Conservation (phyloP, 805 yeast species). For the Nakazawaea ambrosiae region DNA sequence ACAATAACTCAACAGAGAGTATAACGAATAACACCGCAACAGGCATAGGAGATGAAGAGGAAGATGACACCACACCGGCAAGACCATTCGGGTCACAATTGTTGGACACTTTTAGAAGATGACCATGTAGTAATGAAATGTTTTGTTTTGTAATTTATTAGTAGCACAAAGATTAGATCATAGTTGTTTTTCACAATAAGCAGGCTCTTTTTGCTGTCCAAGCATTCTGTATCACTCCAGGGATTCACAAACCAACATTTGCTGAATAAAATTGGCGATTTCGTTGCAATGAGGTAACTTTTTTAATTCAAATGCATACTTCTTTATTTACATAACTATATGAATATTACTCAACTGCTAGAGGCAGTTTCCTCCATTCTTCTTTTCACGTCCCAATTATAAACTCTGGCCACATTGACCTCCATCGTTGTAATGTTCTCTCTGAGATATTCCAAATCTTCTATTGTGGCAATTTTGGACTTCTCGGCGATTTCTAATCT, state of each 20-base stretch:
- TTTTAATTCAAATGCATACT: too few relatives aligned
- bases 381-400: conserved; percentile 83
- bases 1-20: too few relatives aligned
- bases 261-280: too few relatives aligned
- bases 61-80: conserved; percentile 41
- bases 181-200: too few relatives aligned
- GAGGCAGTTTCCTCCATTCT: conserved; percentile 44
- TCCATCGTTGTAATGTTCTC: conserved; percentile 96
- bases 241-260: too few relatives aligned
- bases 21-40: too few relatives aligned
- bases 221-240: too few relatives aligned
- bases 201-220: too few relatives aligned
- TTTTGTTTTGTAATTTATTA: too few relatives aligned
- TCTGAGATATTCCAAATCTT: conserved; percentile 76
- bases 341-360: neutral
- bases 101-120: conserved; percentile 46
- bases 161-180: too few relatives aligned
- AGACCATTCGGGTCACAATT: conserved; percentile 56
- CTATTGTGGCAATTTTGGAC: conserved; percentile 58
- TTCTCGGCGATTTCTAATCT: conserved; percentile 59
- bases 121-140: conserved; percentile 2
- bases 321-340: neutral
- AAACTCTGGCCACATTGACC: conserved; percentile 90
- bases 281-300: too few relatives aligned
- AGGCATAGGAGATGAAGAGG: too few relatives aligned